Evolutionary conservation across 2,329 filamentous ascomycete genomes (phyloP).

Genomic region (Pseudocercospora pini-densiflorae): DNA sequence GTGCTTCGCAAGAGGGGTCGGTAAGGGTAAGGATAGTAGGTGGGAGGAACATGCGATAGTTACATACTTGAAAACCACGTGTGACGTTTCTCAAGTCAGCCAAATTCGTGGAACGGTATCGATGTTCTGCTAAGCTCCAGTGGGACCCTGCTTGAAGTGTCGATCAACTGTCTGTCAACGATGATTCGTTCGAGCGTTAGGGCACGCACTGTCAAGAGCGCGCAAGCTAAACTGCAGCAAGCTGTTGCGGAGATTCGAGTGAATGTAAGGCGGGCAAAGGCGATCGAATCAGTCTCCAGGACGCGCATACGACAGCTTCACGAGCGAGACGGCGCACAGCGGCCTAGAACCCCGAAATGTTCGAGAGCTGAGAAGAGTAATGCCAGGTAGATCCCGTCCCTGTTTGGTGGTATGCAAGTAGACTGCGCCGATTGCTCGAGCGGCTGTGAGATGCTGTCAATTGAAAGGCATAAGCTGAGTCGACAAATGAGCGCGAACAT

Average conservation of each 20-base stretch:
- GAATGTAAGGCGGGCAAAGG: slow-evolving; percentile 26
- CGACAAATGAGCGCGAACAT: slow-evolving; percentile 12
- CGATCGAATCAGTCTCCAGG: slow-evolving; percentile 26
- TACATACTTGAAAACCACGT: slow-evolving; percentile 26
- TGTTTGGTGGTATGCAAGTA: slow-evolving; percentile 18
- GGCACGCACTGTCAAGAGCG: slow-evolving; percentile 20
- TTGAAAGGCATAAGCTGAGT: slow-evolving; percentile 21
- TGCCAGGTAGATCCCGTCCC: slow-evolving; percentile 22
- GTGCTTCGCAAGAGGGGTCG: slow-evolving; percentile 15
- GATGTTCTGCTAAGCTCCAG: slow-evolving; percentile 26
- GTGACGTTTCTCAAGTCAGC: slow-evolving; percentile 25
- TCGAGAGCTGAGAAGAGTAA: slow-evolving; percentile 27
- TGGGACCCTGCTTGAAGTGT: slow-evolving; percentile 27
- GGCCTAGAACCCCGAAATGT: slow-evolving; percentile 19
- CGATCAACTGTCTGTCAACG: slow-evolving; percentile 23
- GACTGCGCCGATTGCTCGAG: slow-evolving; percentile 16
- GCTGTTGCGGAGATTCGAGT: slow-evolving; percentile 30
- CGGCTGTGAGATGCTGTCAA: slow-evolving; percentile 21
- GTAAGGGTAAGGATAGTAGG: slow-evolving; percentile 10
- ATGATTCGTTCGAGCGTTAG: slow-evolving; percentile 25
- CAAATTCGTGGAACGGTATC: slow-evolving; percentile 18
- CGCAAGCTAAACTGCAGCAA: slow-evolving; percentile 27
- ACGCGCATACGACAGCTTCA: slow-evolving; percentile 16
- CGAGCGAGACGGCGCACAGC: slow-evolving; percentile 16
- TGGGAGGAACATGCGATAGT: slow-evolving; percentile 23